Evolutionary conservation across 1,284 basidiomycete species (phyloP), one percentile per base, ranked within the genome.

Genomic region (Heterobasidion occidentale): DNA sequence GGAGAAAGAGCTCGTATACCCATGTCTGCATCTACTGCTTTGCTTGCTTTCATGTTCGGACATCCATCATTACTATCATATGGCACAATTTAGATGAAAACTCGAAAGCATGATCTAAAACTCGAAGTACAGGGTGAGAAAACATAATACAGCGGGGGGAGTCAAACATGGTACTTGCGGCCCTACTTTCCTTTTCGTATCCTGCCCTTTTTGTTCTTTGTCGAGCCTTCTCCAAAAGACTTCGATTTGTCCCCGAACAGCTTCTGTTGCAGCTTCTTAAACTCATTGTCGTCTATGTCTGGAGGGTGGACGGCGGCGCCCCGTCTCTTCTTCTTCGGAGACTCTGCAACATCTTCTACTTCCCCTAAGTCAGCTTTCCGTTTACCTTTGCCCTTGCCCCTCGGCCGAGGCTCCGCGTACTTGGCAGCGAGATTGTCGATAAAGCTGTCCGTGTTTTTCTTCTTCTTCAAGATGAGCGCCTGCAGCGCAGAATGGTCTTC

Each of bases 361-460:
- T 67, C 72, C 48, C 60, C 66, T 52, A 62, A 70, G 2, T 55
- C 15, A 14, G 12, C 63, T 74, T 81, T 83, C 53, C 80, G 76
- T 67, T 80, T 82, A 48, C 74, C 65, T 62, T 71, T 73, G 42
- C 68, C 62, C 64, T 72, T 78, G 51, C 66, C 55, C 51, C 68
- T 67, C 11, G 74, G 70, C 58, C 67, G 71, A 19, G 59, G 68
- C 56, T 80, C 80, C 15, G 78, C 76, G 67, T 97, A 97, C 70
- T 96, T 97, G 1, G 84, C 84, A 36, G 91, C 88, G 56, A 97
- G 76, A 52, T 76, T 77, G 64, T 92, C 88, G 62, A 96, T 79
- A 66, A 90, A 88, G 48, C 77, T 73, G 59, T 84, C 80, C 68
- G 85, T 78, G 58, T 84, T 81, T 68, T 90, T 88, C 62, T 86